These are phyloP conservation scores for Macrophomina pseudophaseolina DNA, from an alignment of 2,329 filamentous ascomycete genomes.

Conservation along the genomic window DNA sequence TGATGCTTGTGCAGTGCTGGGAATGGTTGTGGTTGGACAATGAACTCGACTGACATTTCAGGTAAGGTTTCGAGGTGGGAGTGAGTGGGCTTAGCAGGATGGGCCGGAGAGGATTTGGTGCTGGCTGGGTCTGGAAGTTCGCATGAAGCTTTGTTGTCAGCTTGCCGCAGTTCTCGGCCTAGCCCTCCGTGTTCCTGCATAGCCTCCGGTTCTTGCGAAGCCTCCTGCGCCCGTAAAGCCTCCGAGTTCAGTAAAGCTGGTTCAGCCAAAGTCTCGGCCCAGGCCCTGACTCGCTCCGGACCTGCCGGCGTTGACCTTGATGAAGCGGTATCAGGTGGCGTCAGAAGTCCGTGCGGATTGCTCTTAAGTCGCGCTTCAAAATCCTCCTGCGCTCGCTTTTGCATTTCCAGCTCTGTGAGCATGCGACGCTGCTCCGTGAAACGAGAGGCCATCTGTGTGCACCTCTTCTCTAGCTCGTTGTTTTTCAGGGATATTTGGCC, in stretches of 20 bases:
- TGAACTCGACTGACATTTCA: neutral
- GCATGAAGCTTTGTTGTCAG: neutral
- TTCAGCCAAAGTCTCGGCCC: constrained; percentile 6
- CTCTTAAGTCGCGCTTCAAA: neutral
- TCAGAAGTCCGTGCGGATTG: neutral
- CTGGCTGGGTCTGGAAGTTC: neutral
- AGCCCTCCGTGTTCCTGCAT: neutral
- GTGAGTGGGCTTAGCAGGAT: neutral
- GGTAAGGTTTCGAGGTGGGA: neutral
- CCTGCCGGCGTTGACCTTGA: neutral
- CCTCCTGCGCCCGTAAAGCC: neutral
- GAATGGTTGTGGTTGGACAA: neutral
- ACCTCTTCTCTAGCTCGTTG: neutral
- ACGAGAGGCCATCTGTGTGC: neutral
- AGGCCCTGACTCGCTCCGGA: constrained; percentile 13
- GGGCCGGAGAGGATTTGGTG: neutral
- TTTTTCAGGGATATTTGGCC: neutral
- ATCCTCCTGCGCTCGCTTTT: neutral
- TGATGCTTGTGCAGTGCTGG: neutral
- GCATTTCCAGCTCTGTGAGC: constrained; percentile 7
- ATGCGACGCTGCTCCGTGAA: neutral
- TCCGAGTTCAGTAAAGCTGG: neutral
- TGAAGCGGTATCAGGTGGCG: constrained; percentile 1
- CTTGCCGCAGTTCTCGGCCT: neutral
- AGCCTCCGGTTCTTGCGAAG: constrained; percentile 10